Evolutionary conservation across 2,329 filamentous ascomycete genomes (phyloP), one percentile per base, ranked within the genome.

Genomic region (Daldinia sp.): DNA sequence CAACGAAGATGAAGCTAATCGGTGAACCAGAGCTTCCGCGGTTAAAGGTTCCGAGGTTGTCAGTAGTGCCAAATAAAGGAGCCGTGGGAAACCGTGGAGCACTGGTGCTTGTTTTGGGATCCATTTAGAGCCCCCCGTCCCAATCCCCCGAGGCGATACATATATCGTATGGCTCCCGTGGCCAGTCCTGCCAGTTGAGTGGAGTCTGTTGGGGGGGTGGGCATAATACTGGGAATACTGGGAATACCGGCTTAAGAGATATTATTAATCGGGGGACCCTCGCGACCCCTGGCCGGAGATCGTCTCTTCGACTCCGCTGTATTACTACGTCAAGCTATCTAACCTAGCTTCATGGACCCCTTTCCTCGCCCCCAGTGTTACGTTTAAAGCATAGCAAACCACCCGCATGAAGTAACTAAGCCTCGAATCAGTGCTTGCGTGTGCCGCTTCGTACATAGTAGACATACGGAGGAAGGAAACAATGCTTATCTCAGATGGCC

Each of bases 1-100:
- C 27, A 27, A 45, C 25, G 23, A 35, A 23, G 27, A 50, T 2
- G 35, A 32, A 58, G 11, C 27, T 30, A 30, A 27, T 34, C 19
- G 23, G 39, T 37, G 30, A 51, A 25, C 11, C 3, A 3, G 39
- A 21, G 45, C 45, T 55, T 43, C 58, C 62, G 43, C 62, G 45
- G 53, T 54, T 47, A 45, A 43, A 61, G 32, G 19, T 62, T 51
- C 63, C 63, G 63, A 66, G 63, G 63, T 63, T 57, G 47, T 56
- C 53, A 19, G 51, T 58, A 11, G 53, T 27, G 30, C 8, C 2
- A 48, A 4, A 48, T 15, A 32, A 53, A 60, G 37, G 54, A 60
- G 25, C 58, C 58, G 55, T 55, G 56, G 58, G 39, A 29, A 54
- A 15, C 41, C 39, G 35, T 61, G 47, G 43, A 56, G 29, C n/a